Evolutionary conservation across 441 rosid species (phyloP).

Genomic region (Francoa sonchifolia): DNA sequence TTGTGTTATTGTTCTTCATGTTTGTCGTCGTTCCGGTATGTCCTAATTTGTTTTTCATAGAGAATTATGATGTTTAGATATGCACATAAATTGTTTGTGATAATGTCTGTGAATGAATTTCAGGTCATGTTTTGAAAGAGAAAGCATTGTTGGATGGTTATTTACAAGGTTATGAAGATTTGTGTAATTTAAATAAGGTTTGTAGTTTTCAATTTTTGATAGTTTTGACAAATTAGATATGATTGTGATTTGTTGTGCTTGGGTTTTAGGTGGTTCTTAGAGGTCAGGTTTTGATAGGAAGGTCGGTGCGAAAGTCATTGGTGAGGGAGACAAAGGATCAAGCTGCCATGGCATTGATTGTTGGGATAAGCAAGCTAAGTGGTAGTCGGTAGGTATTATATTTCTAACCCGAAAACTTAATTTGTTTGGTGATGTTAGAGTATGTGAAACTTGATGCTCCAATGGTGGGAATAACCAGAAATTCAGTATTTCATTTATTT

Average conservation of each 20-base stretch:
- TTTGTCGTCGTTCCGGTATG: too few relatives aligned
- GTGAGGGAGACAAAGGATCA: conserved; percentile 56
- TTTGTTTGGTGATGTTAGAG: too few relatives aligned
- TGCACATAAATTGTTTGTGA: too few relatives aligned
- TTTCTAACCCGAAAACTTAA: too few relatives aligned
- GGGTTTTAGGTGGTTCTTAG: conserved; percentile 46
- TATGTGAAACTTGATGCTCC: too few relatives aligned
- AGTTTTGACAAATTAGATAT: not conserved
- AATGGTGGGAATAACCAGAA: too few relatives aligned
- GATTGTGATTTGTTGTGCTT: conserved; percentile 6
- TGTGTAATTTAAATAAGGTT: conserved; percentile 69
- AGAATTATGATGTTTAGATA: too few relatives aligned
- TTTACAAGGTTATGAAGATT: conserved; percentile 42
- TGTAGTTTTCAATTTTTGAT: not conserved
- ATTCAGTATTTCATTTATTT: conserved; percentile 4
- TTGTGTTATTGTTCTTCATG: conserved; percentile 54
- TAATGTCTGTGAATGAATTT: too few relatives aligned
- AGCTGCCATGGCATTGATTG: conserved; percentile 40
- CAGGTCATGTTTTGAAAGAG: conserved; percentile 40
- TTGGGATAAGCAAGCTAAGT: conserved; percentile 45
- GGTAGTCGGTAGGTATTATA: conserved; percentile 34
- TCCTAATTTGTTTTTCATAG: too few relatives aligned
- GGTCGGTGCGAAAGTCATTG: conserved; percentile 38
- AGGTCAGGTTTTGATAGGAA: conserved; percentile 43
- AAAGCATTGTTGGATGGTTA: conserved; percentile 41